Base-by-base conservation (phyloP, 2,329 filamentous ascomycete species). In the Alternaria incomplexa region DNA sequence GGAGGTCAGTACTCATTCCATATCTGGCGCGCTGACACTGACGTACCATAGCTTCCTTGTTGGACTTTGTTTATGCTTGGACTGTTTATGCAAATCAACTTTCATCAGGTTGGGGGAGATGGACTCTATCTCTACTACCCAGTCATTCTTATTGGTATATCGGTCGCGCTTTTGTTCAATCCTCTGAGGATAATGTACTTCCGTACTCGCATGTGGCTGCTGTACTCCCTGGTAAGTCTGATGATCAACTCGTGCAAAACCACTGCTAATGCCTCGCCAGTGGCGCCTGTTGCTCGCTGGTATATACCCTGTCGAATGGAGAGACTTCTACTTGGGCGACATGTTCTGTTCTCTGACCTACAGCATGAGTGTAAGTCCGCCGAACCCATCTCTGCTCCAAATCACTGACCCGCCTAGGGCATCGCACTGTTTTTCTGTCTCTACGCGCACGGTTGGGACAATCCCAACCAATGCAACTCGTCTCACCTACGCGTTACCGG, bases 311-410 rank as follows among this genome's bases (percentile, higher is more conserved):
- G 96, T 99, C 53, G 95, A 98, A 77, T 99, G 98, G 78, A 89
- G 94, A 61, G 96, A 99, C 80, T 98, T 99, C 82, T 98, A 97
- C 80, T 86, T 98, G 0, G 96, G 96, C 56, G 96, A 99, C 77
- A 97, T 98, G 85, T 97, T 97, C 80, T 98, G 95, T 80, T 98
- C 96, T 3, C 85, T 97, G 59, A 97, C 94, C 6, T 99, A 99
- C 79, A 87, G 91, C 15, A 92, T 93, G 80, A 91, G 92, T 64
- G 92, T 95, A 85, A 83, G 91, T 87, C 28, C 9, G 43, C 11
- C 43, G 13, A 30, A 20, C 20, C 10, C 17, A 25, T 22, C 12
- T 40, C 50, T 32, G 17, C 6, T 10, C 1, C n/a, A 8, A 47
- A 11, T 43, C n/a, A 46, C 58, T 71, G 25, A 70, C 30, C 9